Conservation (phyloP, 495 filamentous ascomycete genomes). For the Neurospora sp. region DNA sequence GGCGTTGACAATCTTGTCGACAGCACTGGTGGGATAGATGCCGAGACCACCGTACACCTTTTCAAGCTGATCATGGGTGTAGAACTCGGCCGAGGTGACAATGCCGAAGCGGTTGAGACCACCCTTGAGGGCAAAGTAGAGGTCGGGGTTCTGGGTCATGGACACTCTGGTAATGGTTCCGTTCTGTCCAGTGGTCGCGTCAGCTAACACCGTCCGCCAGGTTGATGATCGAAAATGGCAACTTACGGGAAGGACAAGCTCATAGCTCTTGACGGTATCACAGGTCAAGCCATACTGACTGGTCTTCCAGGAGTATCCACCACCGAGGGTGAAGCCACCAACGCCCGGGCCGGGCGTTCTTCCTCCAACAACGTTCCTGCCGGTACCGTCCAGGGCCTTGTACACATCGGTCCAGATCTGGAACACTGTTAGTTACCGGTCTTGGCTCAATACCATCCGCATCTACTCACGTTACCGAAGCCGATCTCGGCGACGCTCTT, state of each 20-base stretch:
- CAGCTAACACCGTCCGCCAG: too few relatives aligned
- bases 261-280: constrained; percentile 15
- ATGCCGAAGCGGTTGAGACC: constrained; percentile 42
- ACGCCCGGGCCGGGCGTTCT: constrained; percentile 16
- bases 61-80: constrained; percentile 29
- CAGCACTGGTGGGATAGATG: constrained; percentile 19
- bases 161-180: constrained; percentile 15
- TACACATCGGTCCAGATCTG: constrained; percentile 16
- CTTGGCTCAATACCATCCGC: too few relatives aligned
- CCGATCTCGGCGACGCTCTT: constrained; percentile 39
- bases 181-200: constrained; percentile 6
- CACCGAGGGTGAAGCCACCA: constrained; percentile 20
- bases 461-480: constrained; percentile 5
- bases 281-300: constrained; percentile 18
- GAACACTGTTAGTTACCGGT: neutral
- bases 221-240: too few relatives aligned
- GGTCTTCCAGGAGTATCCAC: constrained; percentile 23
- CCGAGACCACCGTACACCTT: constrained; percentile 33
- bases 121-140: constrained; percentile 50
- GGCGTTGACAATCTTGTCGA: constrained; percentile 39
- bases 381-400: constrained; percentile 5
- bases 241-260: constrained; percentile 18
- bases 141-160: constrained; percentile 29
- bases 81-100: constrained; percentile 40
- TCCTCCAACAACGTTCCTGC: constrained; percentile 17